Percentiles rank a stretch among this genome's conserved stretches.
Evolutionary conservation across 257 asterid species (phyloP).

Genomic region (Nicotiana tabacum): DNA sequence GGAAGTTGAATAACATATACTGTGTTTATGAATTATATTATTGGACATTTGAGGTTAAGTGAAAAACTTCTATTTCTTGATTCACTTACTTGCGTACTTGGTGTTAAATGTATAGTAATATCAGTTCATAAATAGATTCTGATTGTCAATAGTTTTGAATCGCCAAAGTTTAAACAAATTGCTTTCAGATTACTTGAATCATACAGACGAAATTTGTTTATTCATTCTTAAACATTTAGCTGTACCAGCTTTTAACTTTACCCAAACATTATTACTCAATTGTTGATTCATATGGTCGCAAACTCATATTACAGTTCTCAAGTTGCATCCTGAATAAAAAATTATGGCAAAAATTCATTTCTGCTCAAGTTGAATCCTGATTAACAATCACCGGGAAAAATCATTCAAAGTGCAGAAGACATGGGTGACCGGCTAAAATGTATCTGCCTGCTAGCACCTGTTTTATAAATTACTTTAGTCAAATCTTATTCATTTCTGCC

Average conservation of each 20-base stretch:
- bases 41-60: not conserved
- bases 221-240: not conserved
- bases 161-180: not conserved
- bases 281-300: not conserved
- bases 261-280: not conserved
- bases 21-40: not conserved
- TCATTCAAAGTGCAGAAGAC: not conserved
- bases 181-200: not conserved
- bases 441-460: not conserved
- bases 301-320: not conserved
- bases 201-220: not conserved
- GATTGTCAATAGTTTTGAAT: not conserved
- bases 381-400: not conserved
- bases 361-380: not conserved
- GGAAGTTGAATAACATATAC: not conserved
- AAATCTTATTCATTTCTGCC: not conserved
- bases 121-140: not conserved
- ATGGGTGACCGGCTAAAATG: not conserved
- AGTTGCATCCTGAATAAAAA: not conserved
- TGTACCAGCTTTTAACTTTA: not conserved
- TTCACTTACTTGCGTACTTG: not conserved
- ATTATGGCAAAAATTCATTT: not conserved
- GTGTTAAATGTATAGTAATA: not conserved
- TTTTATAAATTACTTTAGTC: not conserved
- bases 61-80: not conserved